Base-by-base conservation (phyloP, 2,329 filamentous ascomycete genomes). In the Apiospora marii region DNA sequence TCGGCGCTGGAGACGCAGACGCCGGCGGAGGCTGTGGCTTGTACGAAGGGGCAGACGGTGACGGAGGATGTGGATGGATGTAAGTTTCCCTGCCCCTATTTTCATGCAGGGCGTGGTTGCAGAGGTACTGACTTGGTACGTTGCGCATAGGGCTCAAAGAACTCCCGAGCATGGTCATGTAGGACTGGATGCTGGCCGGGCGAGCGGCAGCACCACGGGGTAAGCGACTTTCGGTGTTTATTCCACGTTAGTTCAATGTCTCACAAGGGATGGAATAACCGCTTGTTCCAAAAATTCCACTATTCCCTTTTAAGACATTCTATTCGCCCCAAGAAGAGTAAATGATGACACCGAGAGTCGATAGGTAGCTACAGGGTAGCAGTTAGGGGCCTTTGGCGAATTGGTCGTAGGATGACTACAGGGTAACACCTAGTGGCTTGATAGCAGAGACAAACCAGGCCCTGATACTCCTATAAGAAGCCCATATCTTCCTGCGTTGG, bases 1-100 rank as follows among this genome's bases (percentile, higher is more conserved):
- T 71, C 77, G 22, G 76, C 78, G 19, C 77, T 80, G 69, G 70
- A 79, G 76, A 71, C 78, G 27, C 78, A 81, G 73, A 79, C 75
- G 2, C 77, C 79, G 71, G 75, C 76, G 22, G 70, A 75, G 13
- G 78, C 79, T 48, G 77, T 80, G 68, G 75, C 75, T 30, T 81
- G 79, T 69, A 74, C 77, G 73, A 80, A 80, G 76, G 72, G 67
- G 43, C 76, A 78, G 74, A 74, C 74, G 30, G 71, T 76, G 46
- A 8, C 72, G 34, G 71, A 77, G 70, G 73, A 78, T 34, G 78
- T 80, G 8, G 79, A 78, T 7, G 74, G 69, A 69, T 67, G 69
- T 70, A 24, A 58, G 68, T 58, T 8, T 13, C 58, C 3, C 4
- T 5, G 2, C 34, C 58, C 30, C 34, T 34, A 19, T 8, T 14